A percentile compares a stretch with the other conserved stretches of the same genome.
Conservation (phyloP, 2,329 filamentous ascomycete species). For the Aspergillus luchuensis region DNA sequence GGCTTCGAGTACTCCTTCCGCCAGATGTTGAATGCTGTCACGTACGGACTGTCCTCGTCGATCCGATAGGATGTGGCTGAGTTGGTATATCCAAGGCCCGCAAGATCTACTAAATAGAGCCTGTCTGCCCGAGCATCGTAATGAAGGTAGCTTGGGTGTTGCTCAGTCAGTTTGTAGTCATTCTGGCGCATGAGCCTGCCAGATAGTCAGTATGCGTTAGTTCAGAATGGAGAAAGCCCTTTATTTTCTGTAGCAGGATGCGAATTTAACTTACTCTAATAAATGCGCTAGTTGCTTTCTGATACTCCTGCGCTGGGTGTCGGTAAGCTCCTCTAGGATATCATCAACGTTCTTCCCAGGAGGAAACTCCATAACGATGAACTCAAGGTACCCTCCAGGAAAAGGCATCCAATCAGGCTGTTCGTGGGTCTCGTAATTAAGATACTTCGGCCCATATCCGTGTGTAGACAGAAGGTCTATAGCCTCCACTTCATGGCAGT, state of each 20-base stretch:
- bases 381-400: neutral
- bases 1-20: neutral
- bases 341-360: neutral
- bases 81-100: neutral
- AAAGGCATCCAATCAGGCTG: neutral
- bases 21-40: conserved; percentile 2
- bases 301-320: neutral
- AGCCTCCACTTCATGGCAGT: neutral
- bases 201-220: neutral
- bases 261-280: neutral
- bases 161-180: neutral
- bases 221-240: neutral
- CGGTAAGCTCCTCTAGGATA: neutral
- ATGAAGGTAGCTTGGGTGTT: neutral
- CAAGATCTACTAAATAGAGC: neutral
- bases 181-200: neutral
- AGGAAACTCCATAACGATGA: neutral
- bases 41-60: neutral
- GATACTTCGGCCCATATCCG: neutral
- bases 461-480: neutral
- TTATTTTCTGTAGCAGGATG: too few relatives aligned
- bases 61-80: neutral
- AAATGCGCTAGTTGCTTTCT: neutral
- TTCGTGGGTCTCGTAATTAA: neutral
- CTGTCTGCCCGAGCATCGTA: neutral